phyloP scores from a whole-genome alignment of 2,329 filamentous ascomycete genomes.

The Thelonectria discophora region DNA sequence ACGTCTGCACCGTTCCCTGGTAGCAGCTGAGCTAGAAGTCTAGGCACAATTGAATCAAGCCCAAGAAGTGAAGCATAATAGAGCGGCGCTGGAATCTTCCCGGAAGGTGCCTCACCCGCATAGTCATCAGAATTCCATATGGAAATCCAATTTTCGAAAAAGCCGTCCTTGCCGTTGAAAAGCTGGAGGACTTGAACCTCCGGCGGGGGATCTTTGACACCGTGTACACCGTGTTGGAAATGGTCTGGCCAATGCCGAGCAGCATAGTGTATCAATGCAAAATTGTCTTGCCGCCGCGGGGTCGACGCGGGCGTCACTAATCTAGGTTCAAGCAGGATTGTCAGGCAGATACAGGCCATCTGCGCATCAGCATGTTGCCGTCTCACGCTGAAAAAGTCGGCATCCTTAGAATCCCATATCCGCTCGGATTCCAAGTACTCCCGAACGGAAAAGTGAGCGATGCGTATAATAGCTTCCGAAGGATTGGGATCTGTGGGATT shows the following conservation, averaged over 20 bases:
- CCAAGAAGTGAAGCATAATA: no score
- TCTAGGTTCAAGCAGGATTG: conserved; percentile 4
- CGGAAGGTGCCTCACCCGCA: not conserved
- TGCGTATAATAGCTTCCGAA: not conserved
- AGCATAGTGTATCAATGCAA: no score
- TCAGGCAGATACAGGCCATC: no score
- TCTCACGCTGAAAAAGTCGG: not conserved
- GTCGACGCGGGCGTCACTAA: not conserved
- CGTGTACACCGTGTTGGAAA: not conserved
- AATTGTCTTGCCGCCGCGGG: not conserved
- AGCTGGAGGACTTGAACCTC: not conserved
- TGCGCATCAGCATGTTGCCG: not conserved
- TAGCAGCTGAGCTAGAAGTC: no score
- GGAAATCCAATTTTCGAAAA: not conserved
- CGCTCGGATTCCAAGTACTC: conserved; percentile 25
- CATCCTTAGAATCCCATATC: not conserved
- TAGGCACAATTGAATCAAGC: no score
- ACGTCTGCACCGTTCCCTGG: no score
- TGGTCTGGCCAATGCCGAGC: conserved; percentile 14
- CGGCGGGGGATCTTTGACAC: not conserved
- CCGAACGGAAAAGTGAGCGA: no score
- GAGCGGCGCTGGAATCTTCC: not conserved
- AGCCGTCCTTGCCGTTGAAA: not conserved
- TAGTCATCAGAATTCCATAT: not conserved
- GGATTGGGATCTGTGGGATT: not conserved